These are phyloP conservation scores for Coprinopsis sp. DNA, from an alignment of 768 basidiomycete genomes.

Conservation along the genomic window DNA sequence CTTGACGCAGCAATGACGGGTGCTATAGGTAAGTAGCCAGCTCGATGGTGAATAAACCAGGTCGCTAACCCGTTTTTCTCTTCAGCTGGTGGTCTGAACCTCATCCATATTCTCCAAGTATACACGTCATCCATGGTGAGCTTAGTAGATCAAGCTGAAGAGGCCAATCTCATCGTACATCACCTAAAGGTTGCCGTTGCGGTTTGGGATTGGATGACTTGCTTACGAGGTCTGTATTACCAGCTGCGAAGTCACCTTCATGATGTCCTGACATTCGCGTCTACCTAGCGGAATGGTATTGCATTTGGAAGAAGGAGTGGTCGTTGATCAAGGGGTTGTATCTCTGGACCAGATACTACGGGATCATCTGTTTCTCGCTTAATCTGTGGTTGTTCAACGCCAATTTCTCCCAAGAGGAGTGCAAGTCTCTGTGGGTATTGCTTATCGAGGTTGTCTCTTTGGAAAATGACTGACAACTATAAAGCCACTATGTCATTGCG, in stretches of 20 bases:
- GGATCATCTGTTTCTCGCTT: constrained; percentile 11
- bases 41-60: too few species aligned
- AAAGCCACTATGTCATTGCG: constrained; percentile 14
- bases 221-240: constrained; percentile 3
- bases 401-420: constrained; percentile 10
- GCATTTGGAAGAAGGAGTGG: constrained; percentile 16
- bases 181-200: constrained; percentile 10
- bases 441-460: neutral
- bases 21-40: too few species aligned
- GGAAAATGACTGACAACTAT: neutral
- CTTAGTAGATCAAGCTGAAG: too few species aligned
- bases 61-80: neutral
- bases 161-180: neutral
- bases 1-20: too few species aligned
- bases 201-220: constrained; percentile 14
- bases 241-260: neutral
- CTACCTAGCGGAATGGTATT: constrained; percentile 12
- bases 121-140: constrained; percentile 15
- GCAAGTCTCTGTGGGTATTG: constrained; percentile 11
- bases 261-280: too few species aligned
- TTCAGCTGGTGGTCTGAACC: constrained; percentile 8
- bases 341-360: constrained; percentile 15
- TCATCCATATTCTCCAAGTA: constrained; percentile 13
- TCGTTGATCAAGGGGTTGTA: constrained; percentile 12
- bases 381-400: constrained; percentile 15